These are phyloP conservation scores for Magnolia kwangsiensis DNA, from an alignment of 164 flowering plant genomes.

Conservation along the genomic window DNA sequence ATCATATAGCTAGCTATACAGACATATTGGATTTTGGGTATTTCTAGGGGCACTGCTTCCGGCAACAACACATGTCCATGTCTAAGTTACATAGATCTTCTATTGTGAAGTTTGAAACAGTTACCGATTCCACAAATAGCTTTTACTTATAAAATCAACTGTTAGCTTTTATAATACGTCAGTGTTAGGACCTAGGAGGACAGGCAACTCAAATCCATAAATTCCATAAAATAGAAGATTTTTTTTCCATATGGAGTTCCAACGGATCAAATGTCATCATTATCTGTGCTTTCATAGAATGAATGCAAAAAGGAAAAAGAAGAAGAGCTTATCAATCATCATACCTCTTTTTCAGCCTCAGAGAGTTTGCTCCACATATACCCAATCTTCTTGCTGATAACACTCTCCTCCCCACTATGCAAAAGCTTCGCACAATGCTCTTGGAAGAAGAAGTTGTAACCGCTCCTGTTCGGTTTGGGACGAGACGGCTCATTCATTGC, in stretches of 20 bases:
- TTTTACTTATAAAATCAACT: not conserved
- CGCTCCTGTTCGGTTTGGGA: slow-evolving; percentile 58
- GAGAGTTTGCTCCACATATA: slow-evolving; percentile 53
- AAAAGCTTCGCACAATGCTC: slow-evolving; percentile 57
- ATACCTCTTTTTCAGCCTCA: slow-evolving; percentile 65
- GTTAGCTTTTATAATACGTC: not conserved
- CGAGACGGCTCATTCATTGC: slow-evolving; percentile 43
- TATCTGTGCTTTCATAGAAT: not conserved
- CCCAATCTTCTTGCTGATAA: slow-evolving; percentile 53
- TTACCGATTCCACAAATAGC: not conserved
- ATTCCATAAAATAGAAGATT: not conserved
- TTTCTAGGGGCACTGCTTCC: not conserved
- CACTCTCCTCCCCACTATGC: slow-evolving; percentile 46
- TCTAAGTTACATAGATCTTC: not conserved
- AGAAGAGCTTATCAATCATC: not conserved
- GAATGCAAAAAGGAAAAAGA: no score
- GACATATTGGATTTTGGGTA: not conserved
- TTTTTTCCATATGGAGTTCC: not conserved
- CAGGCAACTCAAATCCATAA: not conserved
- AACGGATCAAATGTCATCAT: not conserved
- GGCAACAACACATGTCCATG: not conserved
- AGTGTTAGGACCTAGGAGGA: not conserved
- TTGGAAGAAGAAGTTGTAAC: slow-evolving; percentile 64
- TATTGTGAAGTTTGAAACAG: not conserved
- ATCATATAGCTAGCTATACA: no score